Evolutionary conservation across 176 grass and related monocot genomes (phyloP).

Genomic region (Zea mays): DNA sequence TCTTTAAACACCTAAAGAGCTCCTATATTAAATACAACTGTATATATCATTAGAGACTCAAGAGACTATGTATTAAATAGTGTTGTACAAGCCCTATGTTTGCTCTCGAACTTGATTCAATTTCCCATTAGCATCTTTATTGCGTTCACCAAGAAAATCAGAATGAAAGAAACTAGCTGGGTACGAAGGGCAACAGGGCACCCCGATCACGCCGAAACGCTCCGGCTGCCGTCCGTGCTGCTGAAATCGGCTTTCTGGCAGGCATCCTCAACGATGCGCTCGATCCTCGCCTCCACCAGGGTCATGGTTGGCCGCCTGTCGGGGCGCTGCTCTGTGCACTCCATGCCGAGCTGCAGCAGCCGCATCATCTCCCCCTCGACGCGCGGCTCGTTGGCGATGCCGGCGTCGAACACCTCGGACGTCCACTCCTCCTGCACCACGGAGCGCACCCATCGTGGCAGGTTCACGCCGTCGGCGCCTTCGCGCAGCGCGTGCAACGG

Average conservation of each 20-base stretch:
- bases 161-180: background rate
- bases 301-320: constrained; percentile 56
- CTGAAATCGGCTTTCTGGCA: constrained; percentile 40
- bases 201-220: constrained; percentile 33
- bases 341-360: constrained; percentile 72
- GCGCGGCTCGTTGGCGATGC: constrained; percentile 29
- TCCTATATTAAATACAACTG: no score
- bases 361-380: constrained; percentile 67
- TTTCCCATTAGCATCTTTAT: constrained; percentile 27
- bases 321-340: constrained; percentile 62
- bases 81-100: background rate
- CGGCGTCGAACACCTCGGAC: constrained; percentile 75
- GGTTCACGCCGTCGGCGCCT: constrained; percentile 60
- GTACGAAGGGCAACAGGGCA: background rate
- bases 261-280: constrained; percentile 49
- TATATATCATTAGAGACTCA: no score
- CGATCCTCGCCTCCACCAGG: constrained; percentile 51
- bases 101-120: constrained; percentile 9
- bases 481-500: constrained; percentile 14
- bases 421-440: constrained; percentile 81
- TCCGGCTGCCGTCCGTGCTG: constrained; percentile 46
- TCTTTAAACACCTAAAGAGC: no score
- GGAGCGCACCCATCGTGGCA: constrained; percentile 77
- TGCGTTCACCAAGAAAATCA: constrained; percentile 28
- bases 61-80: no score